phyloP scores from a whole-genome alignment of 805 yeast genomes.

The Wilhelminamyces savonicus region DNA sequence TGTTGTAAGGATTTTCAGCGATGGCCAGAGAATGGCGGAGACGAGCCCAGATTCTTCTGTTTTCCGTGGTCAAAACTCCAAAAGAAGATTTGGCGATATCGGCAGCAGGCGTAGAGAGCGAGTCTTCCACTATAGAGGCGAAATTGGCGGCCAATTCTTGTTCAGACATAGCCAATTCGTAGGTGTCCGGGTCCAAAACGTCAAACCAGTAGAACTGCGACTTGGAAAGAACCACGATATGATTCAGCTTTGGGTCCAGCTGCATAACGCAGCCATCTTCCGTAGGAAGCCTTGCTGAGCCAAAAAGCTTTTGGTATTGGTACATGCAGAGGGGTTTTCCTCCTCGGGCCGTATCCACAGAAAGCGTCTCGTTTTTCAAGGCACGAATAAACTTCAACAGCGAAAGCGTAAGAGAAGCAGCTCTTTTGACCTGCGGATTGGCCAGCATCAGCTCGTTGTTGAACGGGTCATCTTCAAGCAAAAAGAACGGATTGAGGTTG shows the following conservation, averaged over 20 bases:
- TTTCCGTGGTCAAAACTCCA: conserved; percentile 88
- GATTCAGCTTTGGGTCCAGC: conserved; percentile 68
- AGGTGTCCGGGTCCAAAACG: conserved; percentile 65
- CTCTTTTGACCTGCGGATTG: conserved; percentile 65
- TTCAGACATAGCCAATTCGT: conserved; percentile 63
- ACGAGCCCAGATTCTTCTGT: conserved; percentile 81
- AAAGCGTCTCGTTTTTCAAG: conserved; percentile 64
- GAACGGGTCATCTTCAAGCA: conserved; percentile 89
- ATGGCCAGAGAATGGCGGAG: conserved; percentile 47
- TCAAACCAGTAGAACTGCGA: conserved; percentile 96
- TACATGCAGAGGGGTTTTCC: conserved; percentile 78
- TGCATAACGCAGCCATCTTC: conserved; percentile 78
- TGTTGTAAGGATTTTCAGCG: conserved; percentile 45
- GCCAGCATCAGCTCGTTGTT: conserved; percentile 43
- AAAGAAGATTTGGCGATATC: conserved; percentile 74
- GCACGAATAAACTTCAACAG: conserved; percentile 77
- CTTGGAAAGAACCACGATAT: conserved; percentile 73
- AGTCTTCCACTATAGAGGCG: conserved; percentile 71
- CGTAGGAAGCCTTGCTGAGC: conserved; percentile 83
- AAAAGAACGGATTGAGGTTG: conserved; percentile 84
- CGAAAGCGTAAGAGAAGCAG: conserved; percentile 72
- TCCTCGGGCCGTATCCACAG: conserved; percentile 62
- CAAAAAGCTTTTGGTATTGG: conserved; percentile 82
- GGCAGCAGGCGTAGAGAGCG: conserved; percentile 42
- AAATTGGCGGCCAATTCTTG: conserved; percentile 71